Evolutionary conservation across 257 asterid species (phyloP), one percentile per base, ranked within the genome.

Genomic region (Linaria vulgaris): DNA sequence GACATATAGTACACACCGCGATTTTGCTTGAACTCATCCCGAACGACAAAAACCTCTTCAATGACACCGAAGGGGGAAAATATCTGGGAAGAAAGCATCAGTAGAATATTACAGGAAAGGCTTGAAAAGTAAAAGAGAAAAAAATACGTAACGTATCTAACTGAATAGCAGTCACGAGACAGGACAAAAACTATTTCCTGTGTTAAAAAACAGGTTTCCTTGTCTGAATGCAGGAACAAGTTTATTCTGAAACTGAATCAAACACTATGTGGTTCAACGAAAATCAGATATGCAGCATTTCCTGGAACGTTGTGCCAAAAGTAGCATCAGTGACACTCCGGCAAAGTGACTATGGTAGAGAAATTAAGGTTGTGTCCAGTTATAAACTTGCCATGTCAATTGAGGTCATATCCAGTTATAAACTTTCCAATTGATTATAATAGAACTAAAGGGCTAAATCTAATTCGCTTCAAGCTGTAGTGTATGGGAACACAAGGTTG

Each of bases 21-120:
- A 51, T 63, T 72, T 79, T 82, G 97, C 82, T 72, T 82, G 80
- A 74, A 69, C 67, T 87, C 97, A 79, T 87, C 91, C 16, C 71
- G 79, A 49, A 89, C 85, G 21, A 92, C 49, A 72, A 47, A 92
- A 60, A 92, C 31, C 53, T 87, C 96, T 79, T 89, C 96, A 77
- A 92, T 61, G 46, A 75, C 59, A 67, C 98, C 98, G 52, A 74
- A 89, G 37, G 87, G 91, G 43, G 94, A 79, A 74, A 92, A 89
- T 76, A 92, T 81, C 97, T 91, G 88, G 25, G 70, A 66, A 39
- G 41, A 76, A 72, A 76, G 34, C 66, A 70, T 45, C 58, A 47
- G 64, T 62, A 79, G 63, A 67, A 56, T 54, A 38, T 46, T 44
- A 54, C 63, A 70, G 14, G 53, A 62, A 21, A 19, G 50, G 60